Base-by-base conservation (phyloP, 768 basidiomycete genomes). In the Pleurotus giganteus region DNA sequence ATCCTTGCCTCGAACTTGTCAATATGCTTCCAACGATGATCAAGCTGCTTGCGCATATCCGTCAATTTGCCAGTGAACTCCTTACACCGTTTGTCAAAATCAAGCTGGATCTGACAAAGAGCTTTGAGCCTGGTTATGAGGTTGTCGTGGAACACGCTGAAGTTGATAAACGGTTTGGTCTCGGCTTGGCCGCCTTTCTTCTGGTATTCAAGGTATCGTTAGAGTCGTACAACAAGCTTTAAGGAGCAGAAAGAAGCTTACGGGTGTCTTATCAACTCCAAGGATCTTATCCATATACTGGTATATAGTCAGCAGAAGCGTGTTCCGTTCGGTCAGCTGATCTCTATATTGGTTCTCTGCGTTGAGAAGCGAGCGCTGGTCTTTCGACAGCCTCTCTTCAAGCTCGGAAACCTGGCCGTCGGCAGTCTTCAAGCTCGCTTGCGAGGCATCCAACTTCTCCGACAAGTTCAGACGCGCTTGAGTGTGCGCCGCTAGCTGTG, bases 271-370 rank as follows among this genome's bases (percentile, higher is more conserved):
- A 65, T 94, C 91, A 19, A 91, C 86, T 0, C 94, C 94, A 15
- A 95, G 76, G 60, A 97, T 93, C 75, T 89, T 91, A 62, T 97
- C 95, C 78, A 96, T 82, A 65, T 95, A 94, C 71, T 97, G 94
- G 68, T 93, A 97, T 24, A 97, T 91, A 6, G 92, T 93, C 62
- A 97, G 74, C 51, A 98, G 73, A 27, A 98, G 76, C 23, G 93
- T 94, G 67, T 94, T 97, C 54, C 94, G 77, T 75, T 98, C 96
- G 15, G 92, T 94, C 29, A 96, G 69, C 71, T 98, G 95, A 70
- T 96, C 91, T 24, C 94, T 79, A 65, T 91, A 94, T 69, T 92
- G 87, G 52, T 73, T 81, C 69, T 96, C 94, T 2, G 86, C 83
- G 21, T 71, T 67, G 58, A 91, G 66, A 56, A 94, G 66, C 37